phyloP scores from a whole-genome alignment of 805 yeast species.

The Saturnispora hagleri region DNA sequence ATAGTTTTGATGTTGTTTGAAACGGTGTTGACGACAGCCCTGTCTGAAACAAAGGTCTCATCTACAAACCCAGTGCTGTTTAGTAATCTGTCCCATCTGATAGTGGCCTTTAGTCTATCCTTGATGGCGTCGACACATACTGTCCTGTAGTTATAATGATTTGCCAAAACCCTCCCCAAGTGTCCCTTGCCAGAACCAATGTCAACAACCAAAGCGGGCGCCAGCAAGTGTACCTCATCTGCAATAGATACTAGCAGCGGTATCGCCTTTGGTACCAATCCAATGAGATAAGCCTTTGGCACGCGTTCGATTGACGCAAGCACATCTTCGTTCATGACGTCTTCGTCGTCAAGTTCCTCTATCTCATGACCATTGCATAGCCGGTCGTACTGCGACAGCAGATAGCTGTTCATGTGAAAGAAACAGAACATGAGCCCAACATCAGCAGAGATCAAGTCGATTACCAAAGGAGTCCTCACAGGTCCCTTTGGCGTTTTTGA shows the following conservation, averaged over 20 bases:
- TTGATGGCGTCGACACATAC: conserved; percentile 20
- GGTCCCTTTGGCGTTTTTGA: not conserved
- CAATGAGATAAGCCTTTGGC: conserved; percentile 7
- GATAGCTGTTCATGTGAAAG: not conserved
- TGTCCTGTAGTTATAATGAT: conserved; percentile 11
- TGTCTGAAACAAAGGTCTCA: not conserved
- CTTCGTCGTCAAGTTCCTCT: not conserved
- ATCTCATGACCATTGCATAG: not conserved
- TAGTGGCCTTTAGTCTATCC: conserved; percentile 16
- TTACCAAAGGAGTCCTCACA: not conserved
- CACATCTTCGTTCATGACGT: not conserved
- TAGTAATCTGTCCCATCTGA: conserved; percentile 17
- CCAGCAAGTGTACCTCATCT: not conserved
- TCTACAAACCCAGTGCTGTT: conserved; percentile 7
- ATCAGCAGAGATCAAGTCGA: not conserved
- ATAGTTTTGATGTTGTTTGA: conserved; percentile 13
- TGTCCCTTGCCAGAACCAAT: conserved; percentile 28
- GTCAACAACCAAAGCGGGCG: conserved; percentile 14
- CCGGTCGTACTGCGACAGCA: not conserved
- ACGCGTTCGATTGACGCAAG: not conserved
- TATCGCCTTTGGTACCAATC: not conserved
- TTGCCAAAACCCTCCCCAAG: conserved; percentile 19
- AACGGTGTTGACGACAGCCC: not conserved
- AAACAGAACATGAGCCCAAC: not conserved
- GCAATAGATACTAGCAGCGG: not conserved